A percentile compares a stretch with the other conserved stretches of the same genome.
phyloP scores from a whole-genome alignment of 2,329 filamentous ascomycete species.

The Alternaria atra region DNA sequence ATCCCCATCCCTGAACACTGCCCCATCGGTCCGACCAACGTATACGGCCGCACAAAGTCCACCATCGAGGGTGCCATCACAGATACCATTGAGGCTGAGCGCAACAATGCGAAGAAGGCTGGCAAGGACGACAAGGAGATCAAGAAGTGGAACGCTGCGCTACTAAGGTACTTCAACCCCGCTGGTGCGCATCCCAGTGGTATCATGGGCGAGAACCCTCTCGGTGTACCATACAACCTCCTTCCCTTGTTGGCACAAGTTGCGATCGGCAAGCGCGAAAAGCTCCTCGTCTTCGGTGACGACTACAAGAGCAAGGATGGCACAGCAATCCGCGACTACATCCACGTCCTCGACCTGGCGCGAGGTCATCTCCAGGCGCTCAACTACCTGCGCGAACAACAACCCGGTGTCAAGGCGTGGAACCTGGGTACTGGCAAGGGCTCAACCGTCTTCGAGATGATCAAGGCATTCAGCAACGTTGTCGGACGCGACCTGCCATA shows the following conservation, averaged over 20 bases:
- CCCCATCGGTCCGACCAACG: constrained; percentile 95
- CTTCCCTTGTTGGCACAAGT: constrained; percentile 94
- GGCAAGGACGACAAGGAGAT: constrained; percentile 66
- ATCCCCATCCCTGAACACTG: constrained; percentile 98
- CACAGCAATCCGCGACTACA: constrained; percentile 96
- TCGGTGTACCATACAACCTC: constrained; percentile 94
- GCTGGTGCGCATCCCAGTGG: constrained; percentile 93
- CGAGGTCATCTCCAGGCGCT: constrained; percentile 87
- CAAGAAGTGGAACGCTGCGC: constrained; percentile 89
- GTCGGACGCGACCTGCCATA: constrained; percentile 89
- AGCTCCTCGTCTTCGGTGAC: constrained; percentile 92
- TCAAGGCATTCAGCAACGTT: constrained; percentile 89
- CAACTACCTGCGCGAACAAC: constrained; percentile 83
- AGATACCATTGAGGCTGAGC: constrained; percentile 87
- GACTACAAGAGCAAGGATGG: constrained; percentile 92
- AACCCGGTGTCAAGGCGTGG: constrained; percentile 93
- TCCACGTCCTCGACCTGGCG: constrained; percentile 92
- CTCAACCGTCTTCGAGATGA: constrained; percentile 96
- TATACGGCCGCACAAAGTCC: constrained; percentile 96
- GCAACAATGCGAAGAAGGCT: constrained; percentile 80
- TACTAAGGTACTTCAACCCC: constrained; percentile 98
- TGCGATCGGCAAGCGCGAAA: constrained; percentile 91
- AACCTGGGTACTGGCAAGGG: constrained; percentile 95
- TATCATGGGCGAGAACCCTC: constrained; percentile 97
- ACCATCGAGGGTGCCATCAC: constrained; percentile 91